A percentile compares a stretch with the other conserved stretches of the same genome.
Conservation (phyloP, 169 alveolate species). For the Plasmodium inui region DNA sequence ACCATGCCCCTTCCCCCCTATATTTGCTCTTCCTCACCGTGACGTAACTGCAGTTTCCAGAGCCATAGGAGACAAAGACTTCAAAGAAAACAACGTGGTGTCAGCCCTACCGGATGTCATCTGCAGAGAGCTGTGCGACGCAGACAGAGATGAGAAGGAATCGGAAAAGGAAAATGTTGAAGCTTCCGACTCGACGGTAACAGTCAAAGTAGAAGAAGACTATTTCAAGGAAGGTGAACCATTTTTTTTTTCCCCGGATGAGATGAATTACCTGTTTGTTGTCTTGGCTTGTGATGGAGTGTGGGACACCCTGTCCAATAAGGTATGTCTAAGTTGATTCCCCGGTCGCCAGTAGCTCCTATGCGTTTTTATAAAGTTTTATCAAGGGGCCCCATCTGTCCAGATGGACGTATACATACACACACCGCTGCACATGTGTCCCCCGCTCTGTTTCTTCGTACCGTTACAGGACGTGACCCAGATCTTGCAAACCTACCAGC, state of each 20-base stretch:
- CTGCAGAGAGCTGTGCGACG: conserved; percentile 50
- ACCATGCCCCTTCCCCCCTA: neutral
- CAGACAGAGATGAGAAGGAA: neutral
- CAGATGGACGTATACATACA: neutral
- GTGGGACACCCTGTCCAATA: conserved; percentile 64
- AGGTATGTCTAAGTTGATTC: conserved; percentile 3
- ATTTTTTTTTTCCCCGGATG: conserved; percentile 33
- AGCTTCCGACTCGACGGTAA: neutral
- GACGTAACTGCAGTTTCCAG: conserved; percentile 25
- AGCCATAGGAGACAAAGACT: conserved; percentile 74
- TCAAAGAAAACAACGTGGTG: conserved; percentile 47
- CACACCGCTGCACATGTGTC: neutral
- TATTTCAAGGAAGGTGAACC: conserved; percentile 43
- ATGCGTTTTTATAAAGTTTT: neutral
- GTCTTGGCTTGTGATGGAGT: conserved; percentile 76
- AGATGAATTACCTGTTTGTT: conserved; percentile 70
- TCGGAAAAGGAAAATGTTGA: conserved; percentile 4
- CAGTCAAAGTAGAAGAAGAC: conserved; percentile 15
- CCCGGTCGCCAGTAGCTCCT: neutral
- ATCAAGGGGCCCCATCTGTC: neutral
- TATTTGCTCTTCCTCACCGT: neutral
- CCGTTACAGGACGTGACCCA: conserved; percentile 47
- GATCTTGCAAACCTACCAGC: conserved; percentile 38
- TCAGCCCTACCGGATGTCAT: conserved; percentile 70
- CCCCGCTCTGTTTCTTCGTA: neutral